Evolutionary conservation across 2,329 filamentous ascomycete species (phyloP), one percentile per base, ranked within the genome.

Genomic region (Pyrenophora seminiperda): DNA sequence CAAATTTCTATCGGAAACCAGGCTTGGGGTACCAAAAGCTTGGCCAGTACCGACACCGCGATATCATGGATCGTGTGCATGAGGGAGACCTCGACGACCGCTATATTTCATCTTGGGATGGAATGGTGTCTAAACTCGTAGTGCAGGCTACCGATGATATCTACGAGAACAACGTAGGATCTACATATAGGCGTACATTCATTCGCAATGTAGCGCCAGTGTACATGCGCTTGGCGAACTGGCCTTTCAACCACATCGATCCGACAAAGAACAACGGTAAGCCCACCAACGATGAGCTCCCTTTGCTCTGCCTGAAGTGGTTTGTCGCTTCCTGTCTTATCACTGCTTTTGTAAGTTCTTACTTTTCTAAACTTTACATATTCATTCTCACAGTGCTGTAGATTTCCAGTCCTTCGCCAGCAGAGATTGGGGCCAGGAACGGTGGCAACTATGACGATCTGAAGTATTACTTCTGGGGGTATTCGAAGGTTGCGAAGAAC

Each of bases 61-160:
- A 68, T 41, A 42, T 53, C 17, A 63, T 68, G 19, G 60, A 65
- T 11, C 58, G 65, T 24, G 50, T 62, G 39, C 65, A 64, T 62
- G 43, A 53, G 2, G 60, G 63, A 2, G 58, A 68, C 31, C 63
- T 65, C 27, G 67, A 67, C 24, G 68, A 71, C 29, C 63, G 66
- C 2, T 71, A 70, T 32, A 58, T 71, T 13, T 68, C 65, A 7
- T 54, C 64, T 0, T 68, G 48, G 43, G 67, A 71, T 31, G 68
- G 67, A 3, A 64, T 61, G 20, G 46, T 66, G 5, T 65, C 63
- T 1, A 66, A 67, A 32, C 55, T 71, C 2, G 58, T 70, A 3
- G 66, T 71, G 3, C 68, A 71, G 47, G 57, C 65, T 13, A 58
- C 63, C 2, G 67, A 71, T 13, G 64, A 70, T 2, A 67, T 70